Conservation (phyloP, 2,329 filamentous ascomycete genomes). For the Colletotrichum sp. region DNA sequence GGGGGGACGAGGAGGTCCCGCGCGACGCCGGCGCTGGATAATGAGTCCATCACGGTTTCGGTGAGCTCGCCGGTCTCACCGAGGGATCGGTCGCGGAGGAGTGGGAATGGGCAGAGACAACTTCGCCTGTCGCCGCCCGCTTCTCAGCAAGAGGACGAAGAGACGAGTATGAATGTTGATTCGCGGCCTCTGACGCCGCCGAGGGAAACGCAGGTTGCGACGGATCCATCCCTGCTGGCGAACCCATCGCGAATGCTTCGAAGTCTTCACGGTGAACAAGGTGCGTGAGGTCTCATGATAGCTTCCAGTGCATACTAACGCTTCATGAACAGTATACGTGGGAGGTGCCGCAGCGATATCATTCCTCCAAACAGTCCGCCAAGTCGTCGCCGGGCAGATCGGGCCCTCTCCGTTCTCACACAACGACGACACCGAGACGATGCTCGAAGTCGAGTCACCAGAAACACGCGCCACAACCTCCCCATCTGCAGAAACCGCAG, state of each 20-base stretch:
- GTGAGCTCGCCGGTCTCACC: background rate
- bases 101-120: background rate
- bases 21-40: background rate
- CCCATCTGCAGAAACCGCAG: background rate
- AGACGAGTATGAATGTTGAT: background rate
- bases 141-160: background rate
- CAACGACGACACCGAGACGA: background rate
- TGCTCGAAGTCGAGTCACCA: background rate
- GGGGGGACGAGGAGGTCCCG: background rate
- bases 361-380: background rate
- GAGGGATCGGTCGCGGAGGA: background rate
- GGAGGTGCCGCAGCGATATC: background rate
- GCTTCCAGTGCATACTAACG: rapidly evolving
- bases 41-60: background rate
- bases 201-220: background rate
- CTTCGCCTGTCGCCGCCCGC: background rate
- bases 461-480: background rate
- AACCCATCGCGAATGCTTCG: background rate
- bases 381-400: background rate
- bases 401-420: background rate
- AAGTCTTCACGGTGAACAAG: background rate
- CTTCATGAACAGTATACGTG: background rate
- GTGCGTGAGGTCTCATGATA: background rate
- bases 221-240: background rate
- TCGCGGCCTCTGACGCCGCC: background rate